Evolutionary conservation across 768 basidiomycete genomes (phyloP).

Genomic region (Termitomyces sp.): DNA sequence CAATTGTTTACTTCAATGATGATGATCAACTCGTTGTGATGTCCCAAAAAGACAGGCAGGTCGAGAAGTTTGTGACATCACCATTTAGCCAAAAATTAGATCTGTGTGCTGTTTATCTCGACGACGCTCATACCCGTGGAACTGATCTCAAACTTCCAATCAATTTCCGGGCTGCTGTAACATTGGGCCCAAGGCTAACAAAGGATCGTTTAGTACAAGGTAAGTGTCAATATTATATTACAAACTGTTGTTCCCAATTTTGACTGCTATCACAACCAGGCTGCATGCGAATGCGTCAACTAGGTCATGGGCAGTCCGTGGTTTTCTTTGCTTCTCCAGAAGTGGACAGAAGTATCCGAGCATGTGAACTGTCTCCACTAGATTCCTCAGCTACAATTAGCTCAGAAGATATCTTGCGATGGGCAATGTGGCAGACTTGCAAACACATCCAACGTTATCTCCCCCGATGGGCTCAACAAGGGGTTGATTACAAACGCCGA

Average conservation of each 20-base stretch:
- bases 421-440: not conserved
- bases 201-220: not conserved
- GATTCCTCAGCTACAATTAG: not conserved
- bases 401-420: not conserved
- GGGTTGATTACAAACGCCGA: not conserved
- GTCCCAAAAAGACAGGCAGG: slow-evolving; percentile 30
- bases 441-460: not conserved
- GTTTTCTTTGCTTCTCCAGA: not conserved
- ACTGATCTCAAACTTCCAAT: slow-evolving; percentile 49
- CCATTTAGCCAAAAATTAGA: slow-evolving; percentile 25
- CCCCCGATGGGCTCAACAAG: not conserved
- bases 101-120: slow-evolving; percentile 35
- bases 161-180: slow-evolving; percentile 14
- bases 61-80: slow-evolving; percentile 34
- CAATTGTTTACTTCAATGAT: slow-evolving; percentile 38
- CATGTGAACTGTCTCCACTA: not conserved
- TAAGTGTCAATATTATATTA: not conserved
- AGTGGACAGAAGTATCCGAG: not conserved
- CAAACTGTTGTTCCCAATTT: not conserved
- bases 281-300: not conserved
- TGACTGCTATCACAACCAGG: not conserved
- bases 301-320: not conserved
- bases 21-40: slow-evolving; percentile 30
- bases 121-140: slow-evolving; percentile 49
- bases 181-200: not conserved